A percentile compares a stretch with the other conserved stretches of the same genome.
Evolutionary conservation across 129 eudicot genomes (phyloP).

Genomic region (Tagetes patula): DNA sequence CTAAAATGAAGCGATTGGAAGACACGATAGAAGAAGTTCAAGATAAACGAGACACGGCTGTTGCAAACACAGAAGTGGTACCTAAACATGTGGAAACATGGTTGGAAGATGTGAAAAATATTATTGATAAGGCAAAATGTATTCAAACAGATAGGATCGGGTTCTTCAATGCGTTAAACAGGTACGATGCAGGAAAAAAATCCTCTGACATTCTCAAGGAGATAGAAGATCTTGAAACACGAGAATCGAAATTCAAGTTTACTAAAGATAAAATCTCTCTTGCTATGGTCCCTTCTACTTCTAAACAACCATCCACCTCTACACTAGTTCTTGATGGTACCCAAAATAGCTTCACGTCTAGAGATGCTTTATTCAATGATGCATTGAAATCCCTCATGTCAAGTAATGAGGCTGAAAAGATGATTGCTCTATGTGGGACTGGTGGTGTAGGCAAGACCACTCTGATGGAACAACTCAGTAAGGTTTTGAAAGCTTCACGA

Average conservation of each 20-base stretch:
- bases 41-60: background rate
- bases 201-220: too few species aligned
- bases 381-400: background rate
- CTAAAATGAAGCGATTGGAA: background rate
- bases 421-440: background rate
- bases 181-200: background rate
- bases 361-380: background rate
- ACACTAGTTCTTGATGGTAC: too few species aligned
- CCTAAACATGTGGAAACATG: background rate
- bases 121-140: background rate
- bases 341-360: background rate
- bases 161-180: conserved; percentile 3
- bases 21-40: background rate
- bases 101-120: background rate
- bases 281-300: background rate
- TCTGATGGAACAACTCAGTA: too few species aligned
- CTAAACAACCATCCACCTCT: too few species aligned
- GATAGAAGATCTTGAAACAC: too few species aligned
- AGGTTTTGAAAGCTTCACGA: background rate
- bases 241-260: background rate
- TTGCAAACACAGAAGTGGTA: background rate
- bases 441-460: too few species aligned
- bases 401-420: background rate
- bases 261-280: background rate
- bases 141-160: conserved; percentile 13